A percentile compares a stretch with the other conserved stretches of the same genome.
These are phyloP conservation scores for Cryptococcus sp. DNA, from an alignment of 1,284 basidiomycete species.

Conservation along the genomic window DNA sequence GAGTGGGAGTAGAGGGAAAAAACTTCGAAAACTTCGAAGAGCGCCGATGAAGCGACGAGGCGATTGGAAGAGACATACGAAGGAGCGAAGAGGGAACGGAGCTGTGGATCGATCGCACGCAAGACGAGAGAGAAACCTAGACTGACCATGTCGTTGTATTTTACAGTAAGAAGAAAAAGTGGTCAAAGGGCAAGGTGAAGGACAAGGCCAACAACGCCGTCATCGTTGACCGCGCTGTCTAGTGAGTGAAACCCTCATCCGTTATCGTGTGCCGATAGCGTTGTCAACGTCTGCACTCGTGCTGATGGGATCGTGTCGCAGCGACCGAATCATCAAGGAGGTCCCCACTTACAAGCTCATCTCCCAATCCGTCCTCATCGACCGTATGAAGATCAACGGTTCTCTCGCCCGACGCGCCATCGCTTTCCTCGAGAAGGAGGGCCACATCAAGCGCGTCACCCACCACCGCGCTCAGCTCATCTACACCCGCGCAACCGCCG, in stretches of 20 bases:
- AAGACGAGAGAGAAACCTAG: background rate
- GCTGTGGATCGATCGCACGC: background rate
- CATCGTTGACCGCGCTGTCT: conserved; percentile 76
- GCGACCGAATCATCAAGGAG: conserved; percentile 98
- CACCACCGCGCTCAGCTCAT: conserved; percentile 94
- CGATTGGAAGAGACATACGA: background rate
- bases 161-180: conserved; percentile 94
- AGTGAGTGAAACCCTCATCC: conserved; percentile 35
- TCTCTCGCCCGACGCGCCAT: conserved; percentile 92
- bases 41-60: background rate
- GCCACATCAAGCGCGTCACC: conserved; percentile 93
- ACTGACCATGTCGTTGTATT: background rate
- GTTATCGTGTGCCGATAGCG: background rate
- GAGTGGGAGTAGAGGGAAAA: background rate
- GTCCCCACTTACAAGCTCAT: conserved; percentile 99
- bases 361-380: conserved; percentile 95
- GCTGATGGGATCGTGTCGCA: conserved; percentile 56
- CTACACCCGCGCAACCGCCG: conserved; percentile 58
- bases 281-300: background rate
- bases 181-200: conserved; percentile 99
- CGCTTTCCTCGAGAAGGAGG: conserved; percentile 90
- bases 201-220: conserved; percentile 92
- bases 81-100: background rate
- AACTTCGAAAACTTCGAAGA: background rate
- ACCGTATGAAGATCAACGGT: conserved; percentile 85